phyloP scores from a whole-genome alignment of 352 stramenopile species.

The Phytophthora niederhauseri region DNA sequence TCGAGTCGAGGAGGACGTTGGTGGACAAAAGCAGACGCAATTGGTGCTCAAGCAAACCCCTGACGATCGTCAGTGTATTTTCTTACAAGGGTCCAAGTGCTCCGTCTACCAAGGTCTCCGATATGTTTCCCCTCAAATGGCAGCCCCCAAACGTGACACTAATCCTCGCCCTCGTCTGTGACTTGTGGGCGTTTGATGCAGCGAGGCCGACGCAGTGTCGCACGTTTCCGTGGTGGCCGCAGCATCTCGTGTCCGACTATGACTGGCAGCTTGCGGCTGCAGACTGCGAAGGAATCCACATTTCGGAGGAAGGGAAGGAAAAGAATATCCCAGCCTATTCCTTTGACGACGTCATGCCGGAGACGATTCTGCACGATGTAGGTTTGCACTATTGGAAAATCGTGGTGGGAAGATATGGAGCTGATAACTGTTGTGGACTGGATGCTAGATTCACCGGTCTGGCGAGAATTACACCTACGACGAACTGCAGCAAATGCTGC shows the following conservation, averaged over 20 bases:
- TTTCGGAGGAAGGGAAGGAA: slow-evolving; percentile 7
- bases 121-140: not conserved
- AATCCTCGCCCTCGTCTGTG: not conserved
- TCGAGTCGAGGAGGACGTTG: slow-evolving; percentile 19
- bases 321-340: slow-evolving; percentile 23
- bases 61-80: slow-evolving; percentile 68
- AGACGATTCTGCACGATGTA: slow-evolving; percentile 76
- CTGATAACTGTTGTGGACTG: not conserved
- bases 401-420: not conserved
- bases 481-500: slow-evolving; percentile 63
- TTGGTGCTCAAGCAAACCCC: slow-evolving; percentile 54
- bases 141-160: not conserved
- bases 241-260: slow-evolving; percentile 79
- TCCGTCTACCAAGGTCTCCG: slow-evolving; percentile 62
- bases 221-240: slow-evolving; percentile 86
- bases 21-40: slow-evolving; percentile 28
- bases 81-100: slow-evolving; percentile 70
- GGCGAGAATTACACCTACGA: slow-evolving; percentile 80
- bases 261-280: slow-evolving; percentile 70
- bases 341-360: slow-evolving; percentile 61
- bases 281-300: slow-evolving; percentile 70
- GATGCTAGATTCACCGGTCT: slow-evolving; percentile 66
- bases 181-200: slow-evolving; percentile 18
- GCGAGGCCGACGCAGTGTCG: slow-evolving; percentile 77
- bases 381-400: not conserved